Percentiles rank a stretch among this genome's conserved stretches.
These are phyloP conservation scores for Xylaria bambusicola DNA, from an alignment of 495 filamentous ascomycete species.

Conservation along the genomic window DNA sequence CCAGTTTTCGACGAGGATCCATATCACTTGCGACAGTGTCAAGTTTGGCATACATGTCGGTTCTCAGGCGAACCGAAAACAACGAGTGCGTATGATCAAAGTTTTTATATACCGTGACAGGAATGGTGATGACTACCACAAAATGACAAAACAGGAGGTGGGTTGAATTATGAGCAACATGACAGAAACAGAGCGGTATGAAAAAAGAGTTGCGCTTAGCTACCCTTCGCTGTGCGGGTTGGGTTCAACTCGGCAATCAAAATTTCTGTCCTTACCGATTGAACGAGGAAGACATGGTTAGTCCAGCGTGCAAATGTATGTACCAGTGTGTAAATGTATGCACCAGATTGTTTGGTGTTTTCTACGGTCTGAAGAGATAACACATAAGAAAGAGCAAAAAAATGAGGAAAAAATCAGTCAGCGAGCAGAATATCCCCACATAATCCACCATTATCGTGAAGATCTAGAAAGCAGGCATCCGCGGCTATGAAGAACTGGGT, in stretches of 20 bases:
- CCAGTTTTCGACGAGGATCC: not conserved
- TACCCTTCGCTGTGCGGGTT: not conserved
- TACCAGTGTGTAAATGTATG: slow-evolving; percentile 5
- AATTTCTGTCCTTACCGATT: slow-evolving; percentile 12
- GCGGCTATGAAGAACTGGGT: not conserved
- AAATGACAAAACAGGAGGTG: not conserved
- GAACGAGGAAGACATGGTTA: not conserved
- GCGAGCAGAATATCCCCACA: not conserved
- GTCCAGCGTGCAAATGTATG: no score
- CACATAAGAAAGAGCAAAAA: slow-evolving; percentile 5
- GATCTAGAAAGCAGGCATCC: not conserved
- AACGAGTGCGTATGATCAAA: slow-evolving; percentile 7
- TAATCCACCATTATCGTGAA: no score
- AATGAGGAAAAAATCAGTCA: not conserved
- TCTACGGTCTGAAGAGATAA: not conserved
- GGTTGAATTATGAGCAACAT: not conserved
- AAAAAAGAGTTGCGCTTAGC: not conserved
- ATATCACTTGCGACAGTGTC: not conserved
- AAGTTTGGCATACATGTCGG: not conserved
- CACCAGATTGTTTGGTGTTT: slow-evolving; percentile 6
- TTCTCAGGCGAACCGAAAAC: no score
- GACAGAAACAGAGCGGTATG: not conserved
- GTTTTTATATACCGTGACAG: slow-evolving; percentile 10
- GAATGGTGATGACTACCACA: not conserved
- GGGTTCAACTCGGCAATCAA: not conserved